A percentile compares a stretch with the other conserved stretches of the same genome.
phyloP scores from a whole-genome alignment of 805 yeast genomes.

The Suhomyces pyralidae region DNA sequence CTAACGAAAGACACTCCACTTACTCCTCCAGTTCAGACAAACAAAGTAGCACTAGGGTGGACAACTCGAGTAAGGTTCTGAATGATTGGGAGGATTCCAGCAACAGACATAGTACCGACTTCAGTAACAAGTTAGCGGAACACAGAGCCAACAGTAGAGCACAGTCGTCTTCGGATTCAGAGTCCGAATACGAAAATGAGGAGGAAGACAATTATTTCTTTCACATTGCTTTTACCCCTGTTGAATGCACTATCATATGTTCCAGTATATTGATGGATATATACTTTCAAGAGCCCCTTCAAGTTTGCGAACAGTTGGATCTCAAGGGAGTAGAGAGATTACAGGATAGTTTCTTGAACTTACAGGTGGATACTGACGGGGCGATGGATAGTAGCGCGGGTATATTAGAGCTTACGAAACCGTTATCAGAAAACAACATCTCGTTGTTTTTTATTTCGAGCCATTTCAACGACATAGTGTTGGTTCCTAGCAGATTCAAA shows the following conservation, averaged over 20 bases:
- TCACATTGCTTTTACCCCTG: constrained; percentile 60
- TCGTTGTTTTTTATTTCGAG: constrained; percentile 61
- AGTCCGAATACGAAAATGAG: constrained; percentile 7
- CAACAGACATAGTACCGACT: not conserved
- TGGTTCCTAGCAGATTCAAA: constrained; percentile 49
- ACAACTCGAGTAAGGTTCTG: constrained; percentile 29
- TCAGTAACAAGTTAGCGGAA: not conserved
- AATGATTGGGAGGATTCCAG: constrained; percentile 1
- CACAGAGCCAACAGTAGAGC: constrained; percentile 3
- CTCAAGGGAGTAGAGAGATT: constrained; percentile 39
- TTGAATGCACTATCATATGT: constrained; percentile 62
- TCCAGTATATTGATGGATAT: constrained; percentile 34
- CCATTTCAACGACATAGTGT: constrained; percentile 61
- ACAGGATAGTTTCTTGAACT: constrained; percentile 44
- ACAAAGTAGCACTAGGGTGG: constrained; percentile 6
- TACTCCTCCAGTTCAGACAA: not conserved
- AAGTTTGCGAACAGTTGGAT: constrained; percentile 25
- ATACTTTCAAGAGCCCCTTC: constrained; percentile 40
- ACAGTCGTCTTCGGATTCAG: constrained; percentile 6
- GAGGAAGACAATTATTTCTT: constrained; percentile 42
- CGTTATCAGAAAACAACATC: constrained; percentile 54
- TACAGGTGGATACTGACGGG: constrained; percentile 63
- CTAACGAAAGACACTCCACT: not conserved
- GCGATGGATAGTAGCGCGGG: constrained; percentile 47
- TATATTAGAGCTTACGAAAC: constrained; percentile 55